Evolutionary conservation across 768 basidiomycete species (phyloP).

Genomic region (Suillus weaverae): DNA sequence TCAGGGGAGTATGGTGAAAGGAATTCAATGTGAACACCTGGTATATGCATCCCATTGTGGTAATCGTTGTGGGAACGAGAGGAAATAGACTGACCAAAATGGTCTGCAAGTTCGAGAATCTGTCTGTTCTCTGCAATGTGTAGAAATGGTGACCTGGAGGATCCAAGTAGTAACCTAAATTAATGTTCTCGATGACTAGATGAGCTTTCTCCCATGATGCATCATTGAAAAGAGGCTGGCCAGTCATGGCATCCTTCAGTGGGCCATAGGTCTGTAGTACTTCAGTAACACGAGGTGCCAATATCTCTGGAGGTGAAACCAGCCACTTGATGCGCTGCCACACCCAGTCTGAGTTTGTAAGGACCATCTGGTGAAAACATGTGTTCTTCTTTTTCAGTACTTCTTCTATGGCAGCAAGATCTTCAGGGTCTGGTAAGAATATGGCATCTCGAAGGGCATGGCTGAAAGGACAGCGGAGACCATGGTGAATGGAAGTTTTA

Average conservation of each 20-base stretch:
- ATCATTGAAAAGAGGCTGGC: slow-evolving; percentile 32
- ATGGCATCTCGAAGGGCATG: too few species aligned
- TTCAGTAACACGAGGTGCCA: slow-evolving; percentile 24
- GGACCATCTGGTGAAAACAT: slow-evolving; percentile 11
- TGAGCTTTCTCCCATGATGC: slow-evolving; percentile 31
- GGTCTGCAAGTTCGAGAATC: too few species aligned
- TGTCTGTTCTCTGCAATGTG: slow-evolving; percentile 9
- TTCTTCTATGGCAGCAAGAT: too few species aligned
- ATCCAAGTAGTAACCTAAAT: slow-evolving; percentile 31
- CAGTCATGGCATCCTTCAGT: slow-evolving; percentile 32
- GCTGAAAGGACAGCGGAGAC: too few species aligned
- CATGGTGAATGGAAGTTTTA: too few species aligned
- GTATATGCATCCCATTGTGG: too few species aligned
- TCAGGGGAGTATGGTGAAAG: too few species aligned
- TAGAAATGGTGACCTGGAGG: slow-evolving; percentile 32
- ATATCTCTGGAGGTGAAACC: slow-evolving; percentile 34
- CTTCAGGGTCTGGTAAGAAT: too few species aligned
- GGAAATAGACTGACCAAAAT: too few species aligned
- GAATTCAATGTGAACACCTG: too few species aligned
- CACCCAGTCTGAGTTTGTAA: slow-evolving; percentile 24
- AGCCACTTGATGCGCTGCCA: slow-evolving; percentile 24
- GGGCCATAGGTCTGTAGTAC: slow-evolving; percentile 36
- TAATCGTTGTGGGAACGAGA: too few species aligned
- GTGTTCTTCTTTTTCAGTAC: slow-evolving; percentile 3
- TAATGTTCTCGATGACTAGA: slow-evolving; percentile 29